Percentiles rank a stretch among this genome's conserved stretches.
Evolutionary conservation across 768 basidiomycete genomes (phyloP).

Genomic region (Lactarius trivialis): DNA sequence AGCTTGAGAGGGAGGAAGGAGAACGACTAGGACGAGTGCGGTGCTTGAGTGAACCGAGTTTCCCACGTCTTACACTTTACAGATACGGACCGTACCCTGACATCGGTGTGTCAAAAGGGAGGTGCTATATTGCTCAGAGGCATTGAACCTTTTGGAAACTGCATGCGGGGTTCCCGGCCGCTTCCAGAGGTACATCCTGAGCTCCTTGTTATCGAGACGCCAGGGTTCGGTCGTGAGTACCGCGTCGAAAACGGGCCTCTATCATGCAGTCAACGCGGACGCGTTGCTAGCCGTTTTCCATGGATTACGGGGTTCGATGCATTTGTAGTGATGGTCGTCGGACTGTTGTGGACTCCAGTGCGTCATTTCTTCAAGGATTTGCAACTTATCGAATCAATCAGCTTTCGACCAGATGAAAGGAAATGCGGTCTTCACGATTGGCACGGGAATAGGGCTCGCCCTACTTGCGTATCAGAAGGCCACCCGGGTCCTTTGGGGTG

Average conservation of each 20-base stretch:
- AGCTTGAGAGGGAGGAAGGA: slow-evolving; percentile 4
- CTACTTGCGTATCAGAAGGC: slow-evolving; percentile 33
- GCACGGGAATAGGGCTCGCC: slow-evolving; percentile 19
- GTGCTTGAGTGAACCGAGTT: neutral
- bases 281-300: slow-evolving; percentile 29
- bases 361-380: slow-evolving; percentile 31
- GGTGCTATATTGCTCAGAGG: slow-evolving; percentile 4
- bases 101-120: neutral
- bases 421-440: neutral
- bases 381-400: neutral
- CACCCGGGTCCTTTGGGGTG: slow-evolving; percentile 46
- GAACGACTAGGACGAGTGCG: too few species aligned
- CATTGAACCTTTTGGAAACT: slow-evolving; percentile 3
- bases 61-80: slow-evolving; percentile 27
- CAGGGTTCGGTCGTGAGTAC: slow-evolving; percentile 48
- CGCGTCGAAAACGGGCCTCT: slow-evolving; percentile 49
- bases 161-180: slow-evolving; percentile 36
- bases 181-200: slow-evolving; percentile 43
- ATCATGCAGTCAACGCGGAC: slow-evolving; percentile 37
- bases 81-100: neutral
- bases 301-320: slow-evolving; percentile 36
- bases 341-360: slow-evolving; percentile 26
- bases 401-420: neutral
- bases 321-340: slow-evolving; percentile 26
- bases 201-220: slow-evolving; percentile 40